These are phyloP conservation scores for Orbilia brochopaga DNA, from an alignment of 2,329 filamentous ascomycete species.

Conservation along the genomic window DNA sequence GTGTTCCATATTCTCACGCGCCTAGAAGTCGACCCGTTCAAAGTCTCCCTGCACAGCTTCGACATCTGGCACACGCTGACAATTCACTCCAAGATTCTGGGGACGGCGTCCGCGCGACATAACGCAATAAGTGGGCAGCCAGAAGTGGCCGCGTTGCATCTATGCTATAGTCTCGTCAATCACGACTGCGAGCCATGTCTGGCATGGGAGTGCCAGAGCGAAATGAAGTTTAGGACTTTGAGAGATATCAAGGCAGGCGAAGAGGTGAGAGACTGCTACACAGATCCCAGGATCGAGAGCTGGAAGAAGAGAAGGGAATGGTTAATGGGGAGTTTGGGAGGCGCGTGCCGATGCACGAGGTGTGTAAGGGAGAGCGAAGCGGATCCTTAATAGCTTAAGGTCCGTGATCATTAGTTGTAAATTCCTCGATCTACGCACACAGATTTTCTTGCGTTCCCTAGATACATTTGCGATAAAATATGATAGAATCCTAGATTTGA, in stretches of 20 bases:
- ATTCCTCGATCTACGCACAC: too few relatives aligned
- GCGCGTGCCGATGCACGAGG: slow-evolving; percentile 82
- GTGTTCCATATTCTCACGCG: slow-evolving; percentile 81
- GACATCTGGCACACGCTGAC: slow-evolving; percentile 89
- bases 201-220: slow-evolving; percentile 87
- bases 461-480: too few relatives aligned
- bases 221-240: slow-evolving; percentile 73
- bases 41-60: slow-evolving; percentile 63
- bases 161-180: slow-evolving; percentile 88
- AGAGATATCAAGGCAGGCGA: slow-evolving; percentile 70
- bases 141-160: slow-evolving; percentile 82
- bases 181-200: slow-evolving; percentile 97
- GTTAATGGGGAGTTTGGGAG: slow-evolving; percentile 85
- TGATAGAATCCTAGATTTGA: too few relatives aligned
- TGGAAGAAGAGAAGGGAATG: slow-evolving; percentile 85
- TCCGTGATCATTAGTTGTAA: too few relatives aligned
- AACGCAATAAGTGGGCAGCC: slow-evolving; percentile 78
- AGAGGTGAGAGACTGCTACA: slow-evolving; percentile 93
- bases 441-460: too few relatives aligned
- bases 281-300: slow-evolving; percentile 73
- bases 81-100: slow-evolving; percentile 88
- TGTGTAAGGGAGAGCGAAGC: slow-evolving; percentile 65
- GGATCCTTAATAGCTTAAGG: slow-evolving; percentile 6
- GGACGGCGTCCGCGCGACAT: slow-evolving; percentile 85
- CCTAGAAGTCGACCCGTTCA: slow-evolving; percentile 81